Conservation (phyloP, 2,329 filamentous ascomycete genomes). For the Aureobasidium namibiae region DNA sequence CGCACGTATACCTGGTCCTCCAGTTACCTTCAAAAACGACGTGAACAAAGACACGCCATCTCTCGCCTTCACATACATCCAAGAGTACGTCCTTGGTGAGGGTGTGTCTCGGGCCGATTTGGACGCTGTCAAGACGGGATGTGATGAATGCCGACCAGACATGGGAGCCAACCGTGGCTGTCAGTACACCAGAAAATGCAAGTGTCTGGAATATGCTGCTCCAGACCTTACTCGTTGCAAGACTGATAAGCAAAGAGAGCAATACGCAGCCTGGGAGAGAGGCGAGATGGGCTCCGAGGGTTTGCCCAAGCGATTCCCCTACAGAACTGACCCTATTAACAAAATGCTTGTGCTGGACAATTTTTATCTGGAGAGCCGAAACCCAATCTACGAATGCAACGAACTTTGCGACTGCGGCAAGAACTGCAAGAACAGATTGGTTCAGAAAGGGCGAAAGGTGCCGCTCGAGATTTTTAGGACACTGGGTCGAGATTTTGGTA, state of each 20-base stretch:
- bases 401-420: conserved; percentile 56
- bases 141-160: conserved; percentile 50
- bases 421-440: conserved; percentile 64
- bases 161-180: conserved; percentile 48
- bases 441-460: conserved; percentile 63
- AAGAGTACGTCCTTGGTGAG: conserved; percentile 49
- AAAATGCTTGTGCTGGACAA: conserved; percentile 28
- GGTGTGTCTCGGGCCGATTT: conserved; percentile 53
- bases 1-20: conserved; percentile 23
- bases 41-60: conserved; percentile 49
- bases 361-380: conserved; percentile 35
- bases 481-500: conserved; percentile 64
- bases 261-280: conserved; percentile 21
- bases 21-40: conserved; percentile 56
- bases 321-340: conserved; percentile 34
- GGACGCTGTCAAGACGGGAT: conserved; percentile 58
- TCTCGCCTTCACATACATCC: conserved; percentile 60
- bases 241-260: conserved; percentile 14
- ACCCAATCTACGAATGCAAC: conserved; percentile 73
- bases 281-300: conserved; percentile 25
- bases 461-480: conserved; percentile 73
- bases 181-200: conserved; percentile 55
- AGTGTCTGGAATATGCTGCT: conserved; percentile 58
- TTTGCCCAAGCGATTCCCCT: conserved; percentile 52
- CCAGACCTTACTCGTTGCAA: conserved; percentile 30